Base-by-base conservation (phyloP, 2,329 filamentous ascomycete genomes). In the Rhynchosporium agropyri region DNA sequence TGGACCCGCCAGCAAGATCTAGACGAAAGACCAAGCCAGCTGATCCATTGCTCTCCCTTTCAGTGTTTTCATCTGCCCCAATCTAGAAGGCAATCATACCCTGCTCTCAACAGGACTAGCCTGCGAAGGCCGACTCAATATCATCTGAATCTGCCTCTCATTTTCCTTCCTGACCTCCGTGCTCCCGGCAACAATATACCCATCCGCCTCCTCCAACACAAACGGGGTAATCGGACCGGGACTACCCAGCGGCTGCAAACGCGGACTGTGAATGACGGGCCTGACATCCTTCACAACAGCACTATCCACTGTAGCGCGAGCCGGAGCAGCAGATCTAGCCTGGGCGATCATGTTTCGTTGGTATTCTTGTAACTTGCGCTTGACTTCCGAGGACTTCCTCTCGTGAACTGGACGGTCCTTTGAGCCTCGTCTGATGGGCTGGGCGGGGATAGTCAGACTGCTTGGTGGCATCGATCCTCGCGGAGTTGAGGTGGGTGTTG, bases 151-250 rank as follows among this genome's bases (percentile, higher is more conserved):
- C 48, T 62, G 46, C 50, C 63, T 60, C 40, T 65, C 58, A 40
- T 51, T 61, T 48, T 42, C 43, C 60, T 60, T 65, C 55, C 36
- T 62, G 40, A 42, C 69, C 68, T 13, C 58, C 10, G 33, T 8
- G 26, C 58, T 60, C 36, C 58, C 58, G 12, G 69, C 71, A 45
- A 67, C 61, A 20, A 74, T 61, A 62, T 74, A 73, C 2, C 71
- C 69, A 26, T 65, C 67, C 49, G 63, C 61, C 46, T 71, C 80
- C 45, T 80, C 79, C 6, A 88, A 73, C 20, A 84, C 82, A 79
- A 87, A 85, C 1, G 85, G 84, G 1, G 85, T 87, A 13, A 87
- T 84, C 0, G 84, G 84, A 0, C 84, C 84, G 0, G 84, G 84
- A 63, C 84, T 86, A 3, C 83, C 83, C 10, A 85, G 70, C 0